phyloP scores from a whole-genome alignment of 1,139 yeast species.

The Suhomyces atakaporum region DNA sequence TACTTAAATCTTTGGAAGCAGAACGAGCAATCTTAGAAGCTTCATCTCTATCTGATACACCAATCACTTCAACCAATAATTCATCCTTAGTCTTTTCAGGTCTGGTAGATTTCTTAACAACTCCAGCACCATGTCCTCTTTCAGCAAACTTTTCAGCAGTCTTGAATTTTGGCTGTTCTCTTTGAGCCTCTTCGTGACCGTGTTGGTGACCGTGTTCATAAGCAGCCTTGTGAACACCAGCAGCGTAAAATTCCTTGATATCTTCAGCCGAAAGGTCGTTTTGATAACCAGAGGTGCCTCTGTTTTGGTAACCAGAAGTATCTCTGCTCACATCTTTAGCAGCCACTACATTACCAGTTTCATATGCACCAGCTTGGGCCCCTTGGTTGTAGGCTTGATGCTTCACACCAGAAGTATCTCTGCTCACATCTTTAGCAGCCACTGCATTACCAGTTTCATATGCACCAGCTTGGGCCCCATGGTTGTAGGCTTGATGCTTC shows the following conservation, averaged over 20 bases:
- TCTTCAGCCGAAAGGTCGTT: conserved; percentile 3
- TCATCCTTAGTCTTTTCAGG: conserved; percentile 12
- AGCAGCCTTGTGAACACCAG: conserved; percentile 19
- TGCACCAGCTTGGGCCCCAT: no score
- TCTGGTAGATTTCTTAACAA: conserved; percentile 1
- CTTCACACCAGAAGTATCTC: not conserved
- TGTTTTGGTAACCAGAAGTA: no score
- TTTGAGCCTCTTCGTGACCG: conserved; percentile 7
- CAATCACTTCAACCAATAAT: conserved; percentile 41
- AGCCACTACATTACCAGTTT: conserved; percentile 3
- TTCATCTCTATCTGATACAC: conserved; percentile 33
- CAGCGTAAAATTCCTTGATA: conserved; percentile 13
- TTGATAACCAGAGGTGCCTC: no score
- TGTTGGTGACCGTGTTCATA: conserved; percentile 17
- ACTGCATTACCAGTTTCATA: conserved; percentile 7
- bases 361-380: conserved; percentile 9
- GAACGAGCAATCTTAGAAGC: conserved; percentile 40
- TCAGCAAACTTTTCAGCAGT: not conserved
- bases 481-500: no score
- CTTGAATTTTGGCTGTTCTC: not conserved
- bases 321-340: conserved; percentile 7
- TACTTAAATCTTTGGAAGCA: conserved; percentile 36
- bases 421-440: conserved; percentile 9
- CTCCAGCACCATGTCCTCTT: conserved; percentile 4
- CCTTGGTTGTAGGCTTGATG: conserved; percentile 1